Percentiles rank a stretch among this genome's conserved stretches.
Conservation (phyloP, 176 grass and related monocot genomes). For the Phyllostachys edulis region DNA sequence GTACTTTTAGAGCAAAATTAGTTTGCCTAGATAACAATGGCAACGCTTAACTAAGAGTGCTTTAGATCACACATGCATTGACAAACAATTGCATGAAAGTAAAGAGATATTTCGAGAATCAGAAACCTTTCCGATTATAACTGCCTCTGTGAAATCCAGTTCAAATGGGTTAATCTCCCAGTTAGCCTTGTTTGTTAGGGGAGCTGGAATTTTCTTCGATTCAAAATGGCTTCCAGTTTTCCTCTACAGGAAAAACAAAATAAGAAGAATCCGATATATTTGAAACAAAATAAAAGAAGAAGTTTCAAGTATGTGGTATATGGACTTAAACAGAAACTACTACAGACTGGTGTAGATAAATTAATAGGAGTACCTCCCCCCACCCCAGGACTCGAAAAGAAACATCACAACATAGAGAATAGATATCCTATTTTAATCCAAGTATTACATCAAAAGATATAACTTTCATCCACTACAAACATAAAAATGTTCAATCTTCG, state of each 20-base stretch:
- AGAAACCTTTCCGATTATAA: conserved; percentile 85
- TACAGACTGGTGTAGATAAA: too few species aligned
- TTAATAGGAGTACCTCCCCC: too few species aligned
- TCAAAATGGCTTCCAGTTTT: conserved; percentile 99
- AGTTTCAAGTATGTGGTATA: too few species aligned
- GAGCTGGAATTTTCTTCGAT: conserved; percentile 85
- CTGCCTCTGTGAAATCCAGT: conserved; percentile 78
- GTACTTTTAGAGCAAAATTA: neutral
- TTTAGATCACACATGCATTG: neutral
- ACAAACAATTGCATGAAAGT: neutral
- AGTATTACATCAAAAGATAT: neutral
- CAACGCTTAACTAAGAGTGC: neutral
- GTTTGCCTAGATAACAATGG: neutral
- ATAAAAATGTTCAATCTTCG: neutral
- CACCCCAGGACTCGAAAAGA: neutral
- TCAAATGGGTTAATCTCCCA: conserved; percentile 97
- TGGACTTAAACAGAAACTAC: too few species aligned
- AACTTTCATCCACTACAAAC: neutral
- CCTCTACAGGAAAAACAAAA: conserved; percentile 52
- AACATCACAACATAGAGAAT: neutral
- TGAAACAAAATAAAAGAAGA: neutral
- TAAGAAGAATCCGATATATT: conserved; percentile 5
- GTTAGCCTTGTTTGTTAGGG: conserved; percentile 95
- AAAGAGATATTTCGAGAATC: conserved; percentile 10
- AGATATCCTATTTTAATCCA: conserved; percentile 2